A percentile compares a stretch with the other conserved stretches of the same genome.
Evolutionary conservation across 495 filamentous ascomycete genomes (phyloP).

Genomic region (Hyaloscypha variabilis): DNA sequence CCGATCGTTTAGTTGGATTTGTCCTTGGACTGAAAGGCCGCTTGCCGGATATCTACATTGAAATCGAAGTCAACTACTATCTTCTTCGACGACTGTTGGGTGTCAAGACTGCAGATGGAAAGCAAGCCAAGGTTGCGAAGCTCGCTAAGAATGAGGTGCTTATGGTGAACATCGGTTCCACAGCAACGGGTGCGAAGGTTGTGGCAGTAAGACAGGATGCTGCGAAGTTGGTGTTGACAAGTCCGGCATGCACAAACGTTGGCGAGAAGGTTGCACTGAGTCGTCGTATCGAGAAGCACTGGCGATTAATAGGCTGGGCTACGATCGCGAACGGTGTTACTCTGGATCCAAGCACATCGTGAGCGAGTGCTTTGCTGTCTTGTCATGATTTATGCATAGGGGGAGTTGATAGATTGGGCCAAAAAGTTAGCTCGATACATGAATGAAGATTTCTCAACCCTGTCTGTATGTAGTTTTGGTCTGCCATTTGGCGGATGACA

Average conservation of each 20-base stretch:
- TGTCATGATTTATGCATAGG: conserved; percentile 22
- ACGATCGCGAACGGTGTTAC: conserved; percentile 63
- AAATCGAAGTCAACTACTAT: conserved; percentile 99
- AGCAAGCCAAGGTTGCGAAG: conserved; percentile 98
- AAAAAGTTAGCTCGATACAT: conserved; percentile 25
- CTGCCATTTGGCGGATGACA: background rate
- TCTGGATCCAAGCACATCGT: conserved; percentile 31
- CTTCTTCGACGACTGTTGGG: conserved; percentile 89
- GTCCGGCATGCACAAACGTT: conserved; percentile 88
- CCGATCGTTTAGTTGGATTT: conserved; percentile 97
- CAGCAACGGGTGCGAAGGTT: conserved; percentile 93
- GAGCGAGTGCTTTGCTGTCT: background rate
- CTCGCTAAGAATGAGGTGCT: conserved; percentile 96
- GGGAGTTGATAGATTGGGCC: conserved; percentile 34
- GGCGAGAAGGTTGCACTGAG: conserved; percentile 97
- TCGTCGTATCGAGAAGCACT: conserved; percentile 98
- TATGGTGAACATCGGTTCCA: conserved; percentile 99
- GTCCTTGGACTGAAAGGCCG: conserved; percentile 91
- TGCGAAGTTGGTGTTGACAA: conserved; percentile 83
- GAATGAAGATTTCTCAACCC: conserved; percentile 9
- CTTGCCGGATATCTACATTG: conserved; percentile 92
- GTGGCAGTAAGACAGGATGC: conserved; percentile 95
- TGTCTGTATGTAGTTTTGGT: background rate
- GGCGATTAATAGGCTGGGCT: conserved; percentile 97
- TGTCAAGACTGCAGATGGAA: conserved; percentile 97